Evolutionary conservation across 495 filamentous ascomycete species (phyloP).

Genomic region (Cudoniella acicularis): DNA sequence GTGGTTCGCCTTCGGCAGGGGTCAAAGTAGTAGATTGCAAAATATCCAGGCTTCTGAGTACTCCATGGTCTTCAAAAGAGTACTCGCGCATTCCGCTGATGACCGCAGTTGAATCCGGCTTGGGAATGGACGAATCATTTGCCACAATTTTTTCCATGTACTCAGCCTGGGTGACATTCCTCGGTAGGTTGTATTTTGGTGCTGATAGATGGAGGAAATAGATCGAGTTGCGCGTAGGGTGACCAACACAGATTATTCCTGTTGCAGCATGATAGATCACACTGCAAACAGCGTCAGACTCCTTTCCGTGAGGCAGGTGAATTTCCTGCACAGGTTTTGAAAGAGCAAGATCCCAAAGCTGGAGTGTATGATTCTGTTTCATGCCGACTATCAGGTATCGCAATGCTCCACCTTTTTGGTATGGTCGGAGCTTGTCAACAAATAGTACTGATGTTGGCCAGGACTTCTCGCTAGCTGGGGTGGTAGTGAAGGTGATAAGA

Average conservation of each 20-base stretch:
- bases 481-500: constrained; percentile 72
- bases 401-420: constrained; percentile 77
- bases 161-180: constrained; percentile 75
- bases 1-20: constrained; percentile 42
- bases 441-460: constrained; percentile 95
- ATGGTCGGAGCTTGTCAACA: constrained; percentile 90
- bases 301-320: constrained; percentile 92
- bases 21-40: constrained; percentile 57
- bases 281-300: constrained; percentile 95
- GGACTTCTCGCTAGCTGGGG: constrained; percentile 76
- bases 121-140: constrained; percentile 70
- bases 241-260: constrained; percentile 89
- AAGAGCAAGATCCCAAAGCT: constrained; percentile 97
- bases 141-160: constrained; percentile 72
- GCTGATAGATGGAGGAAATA: constrained; percentile 95
- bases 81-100: constrained; percentile 94
- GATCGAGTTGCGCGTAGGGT: constrained; percentile 94
- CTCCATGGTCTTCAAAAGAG: constrained; percentile 82
- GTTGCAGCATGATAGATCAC: constrained; percentile 87
- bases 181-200: constrained; percentile 77
- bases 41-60: constrained; percentile 86
- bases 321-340: constrained; percentile 94
- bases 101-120: constrained; percentile 89
- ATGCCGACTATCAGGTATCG: constrained; percentile 95
- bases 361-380: constrained; percentile 98